Conservation (phyloP, 2,329 filamentous ascomycete species). For the Trichophyton equinum region DNA sequence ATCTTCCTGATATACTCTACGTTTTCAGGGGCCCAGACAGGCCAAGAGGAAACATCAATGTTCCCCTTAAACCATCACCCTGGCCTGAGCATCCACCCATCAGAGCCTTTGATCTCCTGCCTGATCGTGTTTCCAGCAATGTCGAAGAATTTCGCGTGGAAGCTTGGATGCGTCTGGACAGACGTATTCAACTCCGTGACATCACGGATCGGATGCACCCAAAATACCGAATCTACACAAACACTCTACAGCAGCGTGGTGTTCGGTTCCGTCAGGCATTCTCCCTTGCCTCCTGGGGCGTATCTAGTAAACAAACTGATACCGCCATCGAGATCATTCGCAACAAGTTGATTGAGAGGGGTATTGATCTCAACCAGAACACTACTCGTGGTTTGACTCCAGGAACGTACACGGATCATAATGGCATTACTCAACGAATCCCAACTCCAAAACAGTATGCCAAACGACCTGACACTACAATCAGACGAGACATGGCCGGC, state of each 20-base stretch:
- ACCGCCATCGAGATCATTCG: conserved; percentile 8
- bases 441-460: conserved; percentile 3
- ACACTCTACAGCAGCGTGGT: conserved; percentile 20
- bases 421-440: conserved; percentile 11
- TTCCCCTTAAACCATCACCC: conserved; percentile 12
- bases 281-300: conserved; percentile 19
- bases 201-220: conserved; percentile 21
- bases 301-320: conserved; percentile 16
- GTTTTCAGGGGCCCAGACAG: conserved; percentile 9
- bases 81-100: conserved; percentile 10
- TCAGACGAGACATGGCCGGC: neutral
- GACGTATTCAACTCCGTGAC: conserved; percentile 19
- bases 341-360: neutral
- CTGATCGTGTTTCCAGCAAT: conserved; percentile 20
- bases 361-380: conserved; percentile 10
- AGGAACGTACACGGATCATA: conserved; percentile 10
- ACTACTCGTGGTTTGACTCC: conserved; percentile 15
- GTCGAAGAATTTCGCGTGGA: conserved; percentile 24
- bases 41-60: neutral
- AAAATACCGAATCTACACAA: conserved; percentile 13
- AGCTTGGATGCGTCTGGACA: conserved; percentile 23
- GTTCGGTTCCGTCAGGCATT: conserved; percentile 20
- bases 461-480: neutral
- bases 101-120: conserved; percentile 17
- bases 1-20: conserved; percentile 21